Conservation (phyloP, 2,329 filamentous ascomycete species). For the Neofusicoccum parvum region DNA sequence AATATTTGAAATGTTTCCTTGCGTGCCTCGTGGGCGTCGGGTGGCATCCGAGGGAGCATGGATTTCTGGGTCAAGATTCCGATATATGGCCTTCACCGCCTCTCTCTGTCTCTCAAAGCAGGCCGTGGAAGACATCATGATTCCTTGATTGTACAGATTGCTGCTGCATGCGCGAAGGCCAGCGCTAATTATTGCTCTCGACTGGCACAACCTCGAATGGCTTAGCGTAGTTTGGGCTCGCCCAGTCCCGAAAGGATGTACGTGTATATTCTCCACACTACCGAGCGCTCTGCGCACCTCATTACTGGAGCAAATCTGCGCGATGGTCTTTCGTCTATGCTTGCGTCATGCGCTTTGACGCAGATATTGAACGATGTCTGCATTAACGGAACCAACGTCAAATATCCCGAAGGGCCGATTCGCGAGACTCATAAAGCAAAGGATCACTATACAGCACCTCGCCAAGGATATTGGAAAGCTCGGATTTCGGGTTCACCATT, state of each 20-base stretch:
- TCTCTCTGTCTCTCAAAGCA: neutral
- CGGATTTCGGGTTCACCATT: neutral
- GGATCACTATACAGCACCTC: constrained; percentile 1
- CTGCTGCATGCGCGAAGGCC: too few relatives aligned
- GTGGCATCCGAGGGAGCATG: neutral
- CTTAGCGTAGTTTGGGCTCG: too few relatives aligned
- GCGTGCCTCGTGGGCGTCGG: constrained; percentile 10
- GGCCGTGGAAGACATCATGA: neutral
- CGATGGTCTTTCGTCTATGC: neutral
- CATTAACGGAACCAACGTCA: constrained; percentile 6
- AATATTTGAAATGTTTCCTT: constrained; percentile 5
- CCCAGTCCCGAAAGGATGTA: too few relatives aligned
- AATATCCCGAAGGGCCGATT: constrained; percentile 6
- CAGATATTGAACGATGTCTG: neutral
- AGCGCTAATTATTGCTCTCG: too few relatives aligned
- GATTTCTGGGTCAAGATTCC: neutral
- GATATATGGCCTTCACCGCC: constrained; percentile 10
- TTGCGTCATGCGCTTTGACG: neutral
- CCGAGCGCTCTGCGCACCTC: too few relatives aligned
- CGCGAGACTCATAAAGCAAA: neutral
- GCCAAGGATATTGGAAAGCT: neutral
- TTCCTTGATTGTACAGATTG: neutral
- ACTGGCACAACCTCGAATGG: too few relatives aligned
- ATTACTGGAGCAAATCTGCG: neutral
- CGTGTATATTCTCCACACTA: too few relatives aligned